Conservation (phyloP, 2,329 filamentous ascomycete genomes). For the Xylariaceae sp. region DNA sequence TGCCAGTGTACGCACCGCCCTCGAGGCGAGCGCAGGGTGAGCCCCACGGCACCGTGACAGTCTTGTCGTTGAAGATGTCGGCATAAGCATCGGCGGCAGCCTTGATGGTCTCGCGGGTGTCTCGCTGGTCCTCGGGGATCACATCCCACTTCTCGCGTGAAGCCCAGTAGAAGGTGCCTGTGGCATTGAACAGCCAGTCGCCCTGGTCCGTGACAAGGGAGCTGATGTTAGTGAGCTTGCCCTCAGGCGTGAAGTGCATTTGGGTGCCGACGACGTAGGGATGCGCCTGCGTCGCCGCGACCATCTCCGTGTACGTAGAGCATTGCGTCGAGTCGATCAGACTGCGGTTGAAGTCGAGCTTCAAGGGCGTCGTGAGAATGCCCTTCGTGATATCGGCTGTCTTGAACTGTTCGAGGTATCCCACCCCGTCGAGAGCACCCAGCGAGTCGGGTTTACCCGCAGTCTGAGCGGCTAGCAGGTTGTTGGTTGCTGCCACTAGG, state of each 20-base stretch:
- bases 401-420: conserved; percentile 46
- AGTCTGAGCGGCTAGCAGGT: conserved; percentile 38
- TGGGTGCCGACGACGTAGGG: conserved; percentile 50
- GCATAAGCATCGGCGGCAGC: conserved; percentile 48
- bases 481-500: conserved; percentile 36
- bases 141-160: conserved; percentile 45
- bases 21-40: conserved; percentile 47
- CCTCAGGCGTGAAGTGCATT: conserved; percentile 39
- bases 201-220: conserved; percentile 45
- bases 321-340: conserved; percentile 47
- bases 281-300: conserved; percentile 41
- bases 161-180: conserved; percentile 45
- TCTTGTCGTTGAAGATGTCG: conserved; percentile 47
- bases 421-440: conserved; percentile 28
- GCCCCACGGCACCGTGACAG: conserved; percentile 48
- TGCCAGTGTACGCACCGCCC: conserved; percentile 46
- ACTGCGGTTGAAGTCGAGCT: conserved; percentile 47
- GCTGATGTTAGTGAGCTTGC: conserved; percentile 40
- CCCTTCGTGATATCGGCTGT: conserved; percentile 39
- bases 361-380: conserved; percentile 43
- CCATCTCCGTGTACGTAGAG: conserved; percentile 47
- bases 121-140: conserved; percentile 43
- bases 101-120: conserved; percentile 45
- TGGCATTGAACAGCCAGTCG: conserved; percentile 50
- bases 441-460: conserved; percentile 30